Conservation (phyloP, 202 grass and related monocot genomes). For the Hordeum pubiflorum region DNA sequence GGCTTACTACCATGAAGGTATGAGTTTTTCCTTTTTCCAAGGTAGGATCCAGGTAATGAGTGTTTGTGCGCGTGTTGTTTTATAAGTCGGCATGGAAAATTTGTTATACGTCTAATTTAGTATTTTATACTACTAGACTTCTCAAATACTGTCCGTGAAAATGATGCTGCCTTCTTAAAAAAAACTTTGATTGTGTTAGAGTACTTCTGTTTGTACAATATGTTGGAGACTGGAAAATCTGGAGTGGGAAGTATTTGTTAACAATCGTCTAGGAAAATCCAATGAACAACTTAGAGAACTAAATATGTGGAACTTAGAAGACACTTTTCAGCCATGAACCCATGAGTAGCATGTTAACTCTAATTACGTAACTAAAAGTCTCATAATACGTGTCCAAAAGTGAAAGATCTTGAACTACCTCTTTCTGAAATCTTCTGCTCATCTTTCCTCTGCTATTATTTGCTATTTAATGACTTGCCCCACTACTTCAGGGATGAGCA, state of each 20-base stretch:
- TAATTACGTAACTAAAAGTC: not conserved
- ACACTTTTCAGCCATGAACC: slow-evolving; percentile 1
- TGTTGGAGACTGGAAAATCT: not conserved
- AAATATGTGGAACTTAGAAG: not conserved
- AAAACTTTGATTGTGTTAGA: not conserved
- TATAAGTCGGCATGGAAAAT: not conserved
- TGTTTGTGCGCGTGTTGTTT: not conserved
- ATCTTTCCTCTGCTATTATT: not conserved
- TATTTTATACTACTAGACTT: not conserved
- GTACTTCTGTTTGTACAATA: not conserved
- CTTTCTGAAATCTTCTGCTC: not conserved
- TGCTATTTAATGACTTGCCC: slow-evolving; percentile 18
- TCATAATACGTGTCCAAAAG: not conserved
- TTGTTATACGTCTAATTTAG: not conserved
- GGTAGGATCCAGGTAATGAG: not conserved
- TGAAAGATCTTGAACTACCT: not conserved
- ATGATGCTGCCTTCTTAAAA: not conserved
- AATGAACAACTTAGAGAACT: not conserved
- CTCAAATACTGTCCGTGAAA: not conserved
- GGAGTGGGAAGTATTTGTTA: not conserved
- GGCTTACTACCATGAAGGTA: not conserved
- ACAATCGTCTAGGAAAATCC: not conserved
- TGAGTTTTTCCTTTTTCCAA: not conserved
- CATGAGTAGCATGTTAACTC: not conserved
- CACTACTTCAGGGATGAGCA: slow-evolving; percentile 61